phyloP scores from a whole-genome alignment of 805 yeast genomes.

The Candida parachauliodes region DNA sequence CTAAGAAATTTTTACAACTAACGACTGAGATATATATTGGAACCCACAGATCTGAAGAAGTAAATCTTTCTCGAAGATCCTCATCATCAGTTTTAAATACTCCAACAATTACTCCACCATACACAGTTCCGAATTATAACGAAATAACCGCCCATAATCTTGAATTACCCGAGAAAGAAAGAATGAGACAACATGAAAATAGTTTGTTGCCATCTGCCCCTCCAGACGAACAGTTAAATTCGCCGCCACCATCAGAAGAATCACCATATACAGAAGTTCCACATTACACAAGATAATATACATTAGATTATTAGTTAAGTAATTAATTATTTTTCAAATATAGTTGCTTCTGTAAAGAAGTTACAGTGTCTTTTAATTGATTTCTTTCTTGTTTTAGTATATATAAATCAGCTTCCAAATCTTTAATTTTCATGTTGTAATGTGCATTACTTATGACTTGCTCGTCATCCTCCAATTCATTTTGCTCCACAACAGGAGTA shows the following conservation, averaged over 20 bases:
- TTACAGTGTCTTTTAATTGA: constrained; percentile 61
- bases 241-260: constrained; percentile 4
- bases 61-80: constrained; percentile 11
- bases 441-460: constrained; percentile 45
- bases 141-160: constrained; percentile 12
- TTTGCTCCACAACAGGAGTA: constrained; percentile 18
- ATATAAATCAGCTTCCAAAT: constrained; percentile 78
- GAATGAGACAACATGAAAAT: constrained; percentile 49
- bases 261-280: background rate
- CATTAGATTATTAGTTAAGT: background rate
- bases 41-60: constrained; percentile 51
- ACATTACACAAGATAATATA: constrained; percentile 1
- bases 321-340: constrained; percentile 16
- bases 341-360: constrained; percentile 57
- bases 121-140: constrained; percentile 25
- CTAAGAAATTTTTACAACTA: constrained; percentile 75
- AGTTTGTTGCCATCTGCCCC: constrained; percentile 62
- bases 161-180: constrained; percentile 55
- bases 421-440: constrained; percentile 72
- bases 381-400: constrained; percentile 83
- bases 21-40: constrained; percentile 81
- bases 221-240: constrained; percentile 8
- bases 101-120: constrained; percentile 23
- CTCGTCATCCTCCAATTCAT: constrained; percentile 18
- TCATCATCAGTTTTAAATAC: constrained; percentile 3